These are phyloP conservation scores for Xylaria digitata DNA, from an alignment of 2,329 filamentous ascomycete species.

Conservation along the genomic window DNA sequence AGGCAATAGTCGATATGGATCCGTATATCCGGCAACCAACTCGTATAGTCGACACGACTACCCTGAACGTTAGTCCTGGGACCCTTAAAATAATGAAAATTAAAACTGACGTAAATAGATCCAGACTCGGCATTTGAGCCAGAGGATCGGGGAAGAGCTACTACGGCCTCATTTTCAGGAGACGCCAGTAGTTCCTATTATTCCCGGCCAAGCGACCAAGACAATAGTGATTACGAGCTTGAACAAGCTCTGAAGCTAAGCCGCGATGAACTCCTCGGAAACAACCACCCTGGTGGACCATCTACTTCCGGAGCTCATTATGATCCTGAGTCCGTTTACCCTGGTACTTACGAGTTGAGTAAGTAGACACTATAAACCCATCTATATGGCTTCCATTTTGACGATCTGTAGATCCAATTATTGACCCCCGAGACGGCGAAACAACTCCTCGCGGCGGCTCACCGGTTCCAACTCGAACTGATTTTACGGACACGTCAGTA, in stretches of 20 bases:
- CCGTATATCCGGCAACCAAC: constrained; percentile 18
- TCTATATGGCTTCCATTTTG: neutral
- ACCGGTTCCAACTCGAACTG: constrained; percentile 22
- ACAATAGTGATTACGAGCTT: constrained; percentile 37
- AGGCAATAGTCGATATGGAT: constrained; percentile 24
- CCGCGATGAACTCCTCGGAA: constrained; percentile 40
- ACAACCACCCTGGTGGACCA: constrained; percentile 34
- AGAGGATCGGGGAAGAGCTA: constrained; percentile 1
- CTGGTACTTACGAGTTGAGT: constrained; percentile 44
- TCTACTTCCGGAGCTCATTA: constrained; percentile 41
- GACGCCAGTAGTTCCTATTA: constrained; percentile 31
- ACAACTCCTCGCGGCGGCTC: constrained; percentile 41
- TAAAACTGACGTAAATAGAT: constrained; percentile 24
- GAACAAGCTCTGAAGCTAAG: constrained; percentile 42
- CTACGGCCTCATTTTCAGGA: constrained; percentile 4
- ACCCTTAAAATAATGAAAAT: neutral
- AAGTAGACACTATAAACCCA: constrained; percentile 23
- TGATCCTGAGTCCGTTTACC: constrained; percentile 36
- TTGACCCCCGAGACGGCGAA: constrained; percentile 31
- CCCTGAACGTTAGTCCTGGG: constrained; percentile 24
- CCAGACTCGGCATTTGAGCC: neutral
- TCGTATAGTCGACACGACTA: constrained; percentile 33
- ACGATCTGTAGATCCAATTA: constrained; percentile 35
- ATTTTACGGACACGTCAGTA: constrained; percentile 32
- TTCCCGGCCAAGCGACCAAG: constrained; percentile 24